Evolutionary conservation across 73 alveolate genomes (phyloP).

Genomic region (Paramecium sonneborni): DNA sequence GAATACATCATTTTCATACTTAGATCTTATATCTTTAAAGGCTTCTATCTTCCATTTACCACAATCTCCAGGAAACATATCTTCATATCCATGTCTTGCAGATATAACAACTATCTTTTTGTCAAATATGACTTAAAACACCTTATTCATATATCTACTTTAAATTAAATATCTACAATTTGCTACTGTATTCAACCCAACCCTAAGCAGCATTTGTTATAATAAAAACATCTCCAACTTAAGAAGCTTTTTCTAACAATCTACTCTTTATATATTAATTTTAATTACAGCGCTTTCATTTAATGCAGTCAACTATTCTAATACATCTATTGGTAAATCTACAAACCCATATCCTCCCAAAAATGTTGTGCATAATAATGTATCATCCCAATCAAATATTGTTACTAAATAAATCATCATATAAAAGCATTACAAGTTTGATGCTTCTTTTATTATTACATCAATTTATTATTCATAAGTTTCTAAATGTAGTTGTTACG

Average conservation of each 20-base stretch:
- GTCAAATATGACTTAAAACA: slow-evolving; percentile 35
- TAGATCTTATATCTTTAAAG: slow-evolving; percentile 86
- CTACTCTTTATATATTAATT: slow-evolving; percentile 8
- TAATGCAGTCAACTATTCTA: slow-evolving; percentile 45
- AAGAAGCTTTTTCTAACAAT: slow-evolving; percentile 57
- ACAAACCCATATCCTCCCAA: slow-evolving; percentile 68
- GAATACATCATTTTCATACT: slow-evolving; percentile 79
- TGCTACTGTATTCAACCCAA: slow-evolving; percentile 96
- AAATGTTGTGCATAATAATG: slow-evolving; percentile 95
- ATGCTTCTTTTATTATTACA: slow-evolving; percentile 54
- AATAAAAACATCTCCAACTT: slow-evolving; percentile 85
- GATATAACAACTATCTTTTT: slow-evolving; percentile 80
- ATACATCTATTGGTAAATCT: slow-evolving; percentile 50
- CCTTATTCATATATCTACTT: slow-evolving; percentile 52
- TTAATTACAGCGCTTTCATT: slow-evolving; percentile 63
- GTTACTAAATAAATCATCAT: slow-evolving; percentile 65
- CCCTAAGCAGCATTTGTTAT: slow-evolving; percentile 99
- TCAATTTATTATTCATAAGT: neutral
- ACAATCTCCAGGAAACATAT: slow-evolving; percentile 90
- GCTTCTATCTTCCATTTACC: slow-evolving; percentile 95
- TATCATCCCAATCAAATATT: slow-evolving; percentile 99
- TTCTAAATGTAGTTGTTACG: slow-evolving; percentile 45
- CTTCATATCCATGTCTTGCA: slow-evolving; percentile 96
- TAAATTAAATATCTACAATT: neutral
- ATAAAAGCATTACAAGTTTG: slow-evolving; percentile 41